Conservation (phyloP, 495 filamentous ascomycete species). For the Evansstolkia leycettana region DNA sequence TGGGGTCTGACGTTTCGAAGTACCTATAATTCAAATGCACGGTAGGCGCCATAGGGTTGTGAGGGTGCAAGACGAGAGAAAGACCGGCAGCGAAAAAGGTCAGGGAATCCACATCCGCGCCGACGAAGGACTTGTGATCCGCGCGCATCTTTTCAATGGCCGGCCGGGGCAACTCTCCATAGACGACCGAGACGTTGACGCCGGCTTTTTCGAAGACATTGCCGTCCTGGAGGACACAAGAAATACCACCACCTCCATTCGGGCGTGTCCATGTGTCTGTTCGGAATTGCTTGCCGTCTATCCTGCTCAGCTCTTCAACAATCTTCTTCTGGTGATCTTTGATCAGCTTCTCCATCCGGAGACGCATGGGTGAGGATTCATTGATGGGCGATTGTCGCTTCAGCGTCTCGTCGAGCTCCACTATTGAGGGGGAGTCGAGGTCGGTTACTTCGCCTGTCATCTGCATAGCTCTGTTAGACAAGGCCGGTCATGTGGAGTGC, state of each 20-base stretch:
- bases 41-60: slow-evolving; percentile 93
- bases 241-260: slow-evolving; percentile 75
- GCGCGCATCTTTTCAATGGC: slow-evolving; percentile 90
- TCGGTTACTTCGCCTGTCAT: slow-evolving; percentile 39
- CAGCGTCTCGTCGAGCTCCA: slow-evolving; percentile 31
- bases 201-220: slow-evolving; percentile 98
- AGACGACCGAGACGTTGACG: slow-evolving; percentile 89
- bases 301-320: slow-evolving; percentile 60
- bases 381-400: slow-evolving; percentile 30
- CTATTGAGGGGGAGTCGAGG: slow-evolving; percentile 46
- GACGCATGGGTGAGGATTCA: slow-evolving; percentile 80
- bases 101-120: slow-evolving; percentile 61
- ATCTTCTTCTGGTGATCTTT: slow-evolving; percentile 84
- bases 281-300: slow-evolving; percentile 73
- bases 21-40: slow-evolving; percentile 99
- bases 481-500: background rate
- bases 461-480: slow-evolving; percentile 14
- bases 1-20: slow-evolving; percentile 72
- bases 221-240: slow-evolving; percentile 88
- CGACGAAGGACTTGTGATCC: slow-evolving; percentile 80
- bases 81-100: slow-evolving; percentile 93
- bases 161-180: slow-evolving; percentile 76
- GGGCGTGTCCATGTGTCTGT: slow-evolving; percentile 81
- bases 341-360: slow-evolving; percentile 94
- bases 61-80: slow-evolving; percentile 82